Evolutionary conservation across 768 basidiomycete species (phyloP), one percentile per base, ranked within the genome.

Genomic region (Tremella mesenterica): DNA sequence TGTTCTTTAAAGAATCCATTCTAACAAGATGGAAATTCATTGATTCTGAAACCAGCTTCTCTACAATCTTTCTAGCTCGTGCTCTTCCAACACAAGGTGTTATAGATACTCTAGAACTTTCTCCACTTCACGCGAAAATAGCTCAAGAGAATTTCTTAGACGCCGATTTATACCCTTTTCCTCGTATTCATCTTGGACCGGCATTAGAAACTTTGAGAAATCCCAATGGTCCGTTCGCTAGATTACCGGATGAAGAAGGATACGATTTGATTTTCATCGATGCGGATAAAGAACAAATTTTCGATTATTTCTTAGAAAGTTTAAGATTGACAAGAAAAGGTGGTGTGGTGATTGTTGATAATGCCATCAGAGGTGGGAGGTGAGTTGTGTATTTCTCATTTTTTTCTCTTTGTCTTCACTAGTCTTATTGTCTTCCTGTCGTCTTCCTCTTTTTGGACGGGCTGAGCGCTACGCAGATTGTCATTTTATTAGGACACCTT

Each of bases 241-340:
- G 23, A 9, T 53, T 58, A 3, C 61, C 58, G 0, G 38, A 41
- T 16, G 50, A 62, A 20, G 56, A 56, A 10, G 61, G 57, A 1
- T 85, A 83, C 66, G 84, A 85, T 67, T 69, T 86, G 18, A 76
- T 77, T 2, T 86, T 85, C 75, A 83, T 85, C 57, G 84, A 85
- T 70, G 85, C 83, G 6, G 82, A 85, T 73, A 85, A 85, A 65
- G 68, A 73, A 3, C 76, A 75, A 34, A 82, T 81, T 56, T 50
- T 75, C 21, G 74, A 75, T 3, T 85, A 85, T 63, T 83, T 82
- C 72, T 73, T 68, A 1, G 78, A 85, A 55, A 80, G 79, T 0
- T 81, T 85, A 63, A 77, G 83, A 13, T 75, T 85, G 6, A 76
- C 81, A 0, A 75, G 79, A 45, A 76, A 77, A 36, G 81, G 81